These are phyloP conservation scores for Poterioochromonas sp. DNA, from an alignment of 352 stramenopile species.

Conservation along the genomic window DNA sequence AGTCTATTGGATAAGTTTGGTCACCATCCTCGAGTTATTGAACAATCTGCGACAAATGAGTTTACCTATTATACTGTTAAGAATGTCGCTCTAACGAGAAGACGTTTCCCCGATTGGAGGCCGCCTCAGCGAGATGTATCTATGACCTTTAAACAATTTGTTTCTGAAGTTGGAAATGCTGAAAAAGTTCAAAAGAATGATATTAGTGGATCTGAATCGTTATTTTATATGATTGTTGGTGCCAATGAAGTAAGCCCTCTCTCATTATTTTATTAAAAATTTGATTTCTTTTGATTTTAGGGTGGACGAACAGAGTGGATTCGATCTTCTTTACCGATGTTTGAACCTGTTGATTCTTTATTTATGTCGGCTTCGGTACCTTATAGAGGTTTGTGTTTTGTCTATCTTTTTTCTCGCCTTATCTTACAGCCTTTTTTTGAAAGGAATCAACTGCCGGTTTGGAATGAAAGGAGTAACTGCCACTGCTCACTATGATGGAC, in stretches of 20 bases:
- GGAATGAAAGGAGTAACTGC: conserved; percentile 80
- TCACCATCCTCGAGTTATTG: neutral
- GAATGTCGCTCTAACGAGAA: neutral
- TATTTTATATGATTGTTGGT: no score
- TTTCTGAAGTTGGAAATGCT: no score
- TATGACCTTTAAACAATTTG: neutral
- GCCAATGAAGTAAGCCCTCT: no score
- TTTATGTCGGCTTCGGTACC: neutral
- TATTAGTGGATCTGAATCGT: no score
- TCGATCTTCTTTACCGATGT: neutral
- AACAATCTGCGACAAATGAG: neutral
- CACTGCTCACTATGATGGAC: conserved; percentile 80
- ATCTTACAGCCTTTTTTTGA: conserved; percentile 18
- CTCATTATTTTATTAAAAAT: no score
- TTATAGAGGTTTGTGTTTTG: neutral
- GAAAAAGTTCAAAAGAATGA: no score
- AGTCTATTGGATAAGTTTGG: neutral
- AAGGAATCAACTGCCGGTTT: conserved; percentile 75
- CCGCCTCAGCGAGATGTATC: neutral
- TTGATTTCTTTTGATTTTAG: neutral
- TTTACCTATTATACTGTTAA: neutral
- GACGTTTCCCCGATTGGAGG: neutral
- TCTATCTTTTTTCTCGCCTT: neutral
- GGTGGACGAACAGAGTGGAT: conserved; percentile 10
- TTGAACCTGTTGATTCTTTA: neutral